Base-by-base conservation (phyloP, 768 basidiomycete species). In the Ramaria sp. region DNA sequence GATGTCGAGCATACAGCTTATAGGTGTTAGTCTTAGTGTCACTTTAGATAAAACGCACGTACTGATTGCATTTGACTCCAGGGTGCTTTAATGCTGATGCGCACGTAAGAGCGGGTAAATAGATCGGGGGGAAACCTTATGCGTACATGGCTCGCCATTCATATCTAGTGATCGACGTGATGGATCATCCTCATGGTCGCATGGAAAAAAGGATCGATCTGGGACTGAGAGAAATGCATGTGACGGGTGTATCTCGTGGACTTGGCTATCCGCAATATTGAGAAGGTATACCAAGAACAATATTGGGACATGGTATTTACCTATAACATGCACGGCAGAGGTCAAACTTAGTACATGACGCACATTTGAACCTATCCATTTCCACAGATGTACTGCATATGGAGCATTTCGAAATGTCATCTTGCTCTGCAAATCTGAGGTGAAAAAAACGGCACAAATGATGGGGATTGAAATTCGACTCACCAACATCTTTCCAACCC, bases 401-500 rank as follows among this genome's bases (percentile, higher is more conserved):
- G 4, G 91, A 88, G 63, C 94, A 97, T 61, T 75, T 73, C 24
- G 78, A 78, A 11, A 81, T 74, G 59, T 91, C 89, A 62, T 88
- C 79, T 61, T 84, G 91, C 64, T 93, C 86, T 75, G 74, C 72
- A 75, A 58, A 10, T 27, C 9, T 27, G 53, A 56, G 42, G 50
- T 19, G 50, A 33, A 58, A 50, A 60, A 51, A 15, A 45, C 27
- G 5, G 27, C 27, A 15, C 19, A 53, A 22, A 57, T 5, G 12
- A 33, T 20, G 27, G 34, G 46, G 33, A 45, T 37, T 19, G 41
- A 34, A 45, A 39, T 37, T 1, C 27, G 7, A 77, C 86, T 60
- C 65, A 92, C 92, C 89, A 53, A 96, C 83, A 65, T 92, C 88
- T 57, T 83, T 83, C 94, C 94, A 96, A 1, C 89, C 88, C 42